phyloP scores from a whole-genome alignment of 345 rosid species.

The Gossypium turneri region DNA sequence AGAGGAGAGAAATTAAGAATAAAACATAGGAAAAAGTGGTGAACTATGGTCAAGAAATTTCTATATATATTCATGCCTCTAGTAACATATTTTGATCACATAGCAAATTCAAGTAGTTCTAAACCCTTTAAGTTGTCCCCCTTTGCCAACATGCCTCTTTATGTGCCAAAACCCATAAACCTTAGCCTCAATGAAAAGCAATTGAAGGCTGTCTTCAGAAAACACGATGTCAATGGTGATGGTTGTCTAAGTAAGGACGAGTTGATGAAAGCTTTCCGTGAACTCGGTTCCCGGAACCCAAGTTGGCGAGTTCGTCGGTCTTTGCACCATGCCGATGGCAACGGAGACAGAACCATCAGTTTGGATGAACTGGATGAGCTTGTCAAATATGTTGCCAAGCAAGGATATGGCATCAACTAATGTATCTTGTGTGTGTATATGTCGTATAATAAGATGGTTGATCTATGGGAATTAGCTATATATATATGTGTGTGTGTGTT shows the following conservation, averaged over 20 bases:
- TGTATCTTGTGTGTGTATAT: not conserved
- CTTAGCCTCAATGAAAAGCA: constrained; percentile 8
- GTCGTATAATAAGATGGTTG: not conserved
- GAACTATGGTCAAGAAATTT: not conserved
- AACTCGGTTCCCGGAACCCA: constrained; percentile 25
- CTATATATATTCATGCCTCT: not conserved
- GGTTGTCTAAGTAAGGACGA: constrained; percentile 25
- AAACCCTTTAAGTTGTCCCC: not conserved
- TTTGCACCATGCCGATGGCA: constrained; percentile 18
- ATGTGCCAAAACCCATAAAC: not conserved
- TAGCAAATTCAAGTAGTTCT: not conserved
- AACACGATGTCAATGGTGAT: constrained; percentile 23
- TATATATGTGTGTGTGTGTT: not conserved
- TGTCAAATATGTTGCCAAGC: constrained; percentile 19
- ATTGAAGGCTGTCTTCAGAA: constrained; percentile 21
- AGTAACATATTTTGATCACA: not conserved
- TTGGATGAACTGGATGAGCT: constrained; percentile 22
- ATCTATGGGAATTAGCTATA: not conserved
- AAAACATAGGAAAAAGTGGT: not conserved
- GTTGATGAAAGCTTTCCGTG: constrained; percentile 16
- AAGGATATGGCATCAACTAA: constrained; percentile 8
- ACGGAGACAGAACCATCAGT: constrained; percentile 26
- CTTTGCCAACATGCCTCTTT: not conserved
- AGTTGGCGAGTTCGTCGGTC: constrained; percentile 25
- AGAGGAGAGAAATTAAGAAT: not conserved